Percentiles rank a stretch among this genome's conserved stretches.
Conservation (phyloP, 768 basidiomycete genomes). For the Phaeotremella fagi region DNA sequence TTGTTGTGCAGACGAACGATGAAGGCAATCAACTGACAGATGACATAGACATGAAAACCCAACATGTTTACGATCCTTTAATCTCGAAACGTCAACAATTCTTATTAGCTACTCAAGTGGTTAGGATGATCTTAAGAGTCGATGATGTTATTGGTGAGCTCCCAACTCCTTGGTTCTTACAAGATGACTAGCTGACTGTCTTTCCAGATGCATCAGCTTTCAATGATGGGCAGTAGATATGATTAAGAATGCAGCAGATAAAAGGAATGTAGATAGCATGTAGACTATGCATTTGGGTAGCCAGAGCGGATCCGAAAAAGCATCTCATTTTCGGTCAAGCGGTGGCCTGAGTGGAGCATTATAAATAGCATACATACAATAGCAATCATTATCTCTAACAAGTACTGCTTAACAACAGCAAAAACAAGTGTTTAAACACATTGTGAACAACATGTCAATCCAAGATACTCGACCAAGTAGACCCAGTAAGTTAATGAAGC, state of each 20-base stretch:
- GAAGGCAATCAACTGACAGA: neutral
- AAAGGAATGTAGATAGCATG: neutral
- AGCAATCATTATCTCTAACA: no score
- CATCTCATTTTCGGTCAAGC: no score
- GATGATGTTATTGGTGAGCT: constrained; percentile 47
- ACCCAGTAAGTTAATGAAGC: no score
- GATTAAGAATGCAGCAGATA: neutral
- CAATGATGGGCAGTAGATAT: constrained; percentile 12
- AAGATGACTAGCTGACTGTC: neutral
- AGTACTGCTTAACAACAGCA: no score
- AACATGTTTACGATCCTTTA: constrained; percentile 93
- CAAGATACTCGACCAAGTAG: no score
- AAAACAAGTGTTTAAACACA: no score
- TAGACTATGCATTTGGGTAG: no score
- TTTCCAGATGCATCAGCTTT: constrained; percentile 23
- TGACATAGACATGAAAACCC: constrained; percentile 84
- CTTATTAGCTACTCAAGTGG: constrained; percentile 70
- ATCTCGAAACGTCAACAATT: constrained; percentile 98
- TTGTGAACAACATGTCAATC: no score
- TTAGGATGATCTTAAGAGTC: constrained; percentile 48
- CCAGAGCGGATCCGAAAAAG: no score
- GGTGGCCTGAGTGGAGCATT: no score
- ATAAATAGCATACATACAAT: no score
- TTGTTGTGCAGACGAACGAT: neutral
- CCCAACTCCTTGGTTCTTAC: neutral